phyloP scores from a whole-genome alignment of 257 asterid species.

The Fraxinus pennsylvanica region DNA sequence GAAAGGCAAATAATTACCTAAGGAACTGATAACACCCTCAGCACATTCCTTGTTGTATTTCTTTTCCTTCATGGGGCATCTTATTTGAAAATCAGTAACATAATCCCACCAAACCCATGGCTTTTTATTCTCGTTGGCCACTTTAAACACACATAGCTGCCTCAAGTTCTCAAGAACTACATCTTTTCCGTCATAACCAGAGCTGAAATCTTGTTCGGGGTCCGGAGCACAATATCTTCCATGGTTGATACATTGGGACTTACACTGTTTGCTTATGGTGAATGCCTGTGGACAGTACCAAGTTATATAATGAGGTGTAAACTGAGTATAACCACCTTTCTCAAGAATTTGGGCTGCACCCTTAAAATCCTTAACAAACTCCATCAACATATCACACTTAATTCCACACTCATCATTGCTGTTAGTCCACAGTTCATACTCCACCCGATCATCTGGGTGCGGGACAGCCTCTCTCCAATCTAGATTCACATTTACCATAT shows the following conservation, averaged over 20 bases:
- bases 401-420: constrained; percentile 96
- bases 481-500: constrained; percentile 86
- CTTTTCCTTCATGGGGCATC: constrained; percentile 98
- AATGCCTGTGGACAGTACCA: constrained; percentile 98
- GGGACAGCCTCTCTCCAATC: constrained; percentile 99
- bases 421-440: constrained; percentile 93
- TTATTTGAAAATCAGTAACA: constrained; percentile 93
- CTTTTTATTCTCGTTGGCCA: constrained; percentile 75
- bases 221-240: constrained; percentile 99
- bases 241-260: constrained; percentile 89
- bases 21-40: constrained; percentile 53
- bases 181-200: constrained; percentile 88
- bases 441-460: constrained; percentile 97
- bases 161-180: constrained; percentile 89
- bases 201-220: constrained; percentile 93
- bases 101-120: constrained; percentile 99
- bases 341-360: constrained; percentile 98
- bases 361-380: constrained; percentile 81
- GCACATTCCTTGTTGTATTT: constrained; percentile 93
- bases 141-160: constrained; percentile 87
- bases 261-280: constrained; percentile 90
- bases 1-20: constrained; percentile 42
- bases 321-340: constrained; percentile 88
- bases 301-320: constrained; percentile 94
- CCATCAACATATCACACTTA: constrained; percentile 90